phyloP scores from a whole-genome alignment of 192 early-diverging fungal genomes.

The Dispira simplex region DNA sequence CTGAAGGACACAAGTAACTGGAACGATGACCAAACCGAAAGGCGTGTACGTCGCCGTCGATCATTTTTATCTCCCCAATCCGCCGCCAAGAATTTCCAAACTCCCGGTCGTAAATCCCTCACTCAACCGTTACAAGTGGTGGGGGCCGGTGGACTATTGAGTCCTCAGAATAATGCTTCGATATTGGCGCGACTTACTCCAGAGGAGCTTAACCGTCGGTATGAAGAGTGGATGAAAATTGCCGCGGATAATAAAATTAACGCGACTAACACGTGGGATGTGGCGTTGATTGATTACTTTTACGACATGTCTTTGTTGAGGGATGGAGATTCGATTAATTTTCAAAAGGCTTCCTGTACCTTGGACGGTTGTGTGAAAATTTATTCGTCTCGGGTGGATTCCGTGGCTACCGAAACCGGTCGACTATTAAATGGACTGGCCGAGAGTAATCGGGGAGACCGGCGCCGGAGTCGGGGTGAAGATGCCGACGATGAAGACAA shows the following conservation, averaged over 20 bases:
- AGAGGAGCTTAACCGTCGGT: slow-evolving; percentile 41
- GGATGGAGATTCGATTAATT: slow-evolving; percentile 97
- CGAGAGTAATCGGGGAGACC: slow-evolving; percentile 31
- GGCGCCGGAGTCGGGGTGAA: slow-evolving; percentile 11
- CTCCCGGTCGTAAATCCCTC: slow-evolving; percentile 6
- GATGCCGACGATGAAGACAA: slow-evolving; percentile 26
- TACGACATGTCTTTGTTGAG: slow-evolving; percentile 84
- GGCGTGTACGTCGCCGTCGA: slow-evolving; percentile 23
- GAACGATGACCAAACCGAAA: slow-evolving; percentile 33
- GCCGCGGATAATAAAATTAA: slow-evolving; percentile 98
- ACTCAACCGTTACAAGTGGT: slow-evolving; percentile 1
- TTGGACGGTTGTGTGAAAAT: slow-evolving; percentile 95
- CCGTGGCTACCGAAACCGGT: slow-evolving; percentile 82
- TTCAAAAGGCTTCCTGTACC: slow-evolving; percentile 94
- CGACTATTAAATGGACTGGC: slow-evolving; percentile 77
- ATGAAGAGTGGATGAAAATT: slow-evolving; percentile 97
- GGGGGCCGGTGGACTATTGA: not conserved
- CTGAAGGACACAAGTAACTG: slow-evolving; percentile 6
- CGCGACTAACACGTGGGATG: slow-evolving; percentile 84
- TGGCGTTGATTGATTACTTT: slow-evolving; percentile 97
- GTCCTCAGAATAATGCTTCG: not conserved
- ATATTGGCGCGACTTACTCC: slow-evolving; percentile 22
- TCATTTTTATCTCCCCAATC: not conserved
- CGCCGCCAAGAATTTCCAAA: not conserved
- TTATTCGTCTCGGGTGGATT: slow-evolving; percentile 93